A percentile compares a stretch with the other conserved stretches of the same genome.
Conservation (phyloP, 1,284 basidiomycete genomes). For the Cronartium quercuum region DNA sequence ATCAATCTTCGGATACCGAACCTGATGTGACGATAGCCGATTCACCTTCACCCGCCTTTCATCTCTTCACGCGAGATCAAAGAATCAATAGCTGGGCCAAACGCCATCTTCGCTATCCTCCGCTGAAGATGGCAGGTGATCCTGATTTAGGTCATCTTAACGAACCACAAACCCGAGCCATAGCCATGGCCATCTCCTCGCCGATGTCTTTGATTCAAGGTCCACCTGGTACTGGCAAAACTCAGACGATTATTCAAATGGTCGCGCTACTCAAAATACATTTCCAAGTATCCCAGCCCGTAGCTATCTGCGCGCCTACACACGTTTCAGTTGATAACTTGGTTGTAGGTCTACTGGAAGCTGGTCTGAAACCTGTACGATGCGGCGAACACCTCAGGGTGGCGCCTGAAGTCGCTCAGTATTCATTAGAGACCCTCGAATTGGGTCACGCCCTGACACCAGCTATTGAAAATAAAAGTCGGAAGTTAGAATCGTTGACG, state of each 20-base stretch:
- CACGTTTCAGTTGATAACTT: slow-evolving; percentile 93
- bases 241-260: slow-evolving; percentile 79
- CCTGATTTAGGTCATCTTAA: slow-evolving; percentile 65
- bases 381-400: slow-evolving; percentile 65
- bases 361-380: slow-evolving; percentile 67
- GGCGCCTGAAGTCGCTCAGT: slow-evolving; percentile 56
- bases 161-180: slow-evolving; percentile 68
- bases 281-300: slow-evolving; percentile 73
- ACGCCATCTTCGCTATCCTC: slow-evolving; percentile 52
- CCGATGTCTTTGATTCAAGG: slow-evolving; percentile 78
- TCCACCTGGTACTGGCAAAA: slow-evolving; percentile 94
- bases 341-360: slow-evolving; percentile 52
- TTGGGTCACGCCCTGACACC: slow-evolving; percentile 53
- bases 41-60: background rate
- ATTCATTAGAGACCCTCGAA: slow-evolving; percentile 65
- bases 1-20: background rate
- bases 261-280: slow-evolving; percentile 76
- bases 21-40: background rate
- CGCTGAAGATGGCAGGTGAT: slow-evolving; percentile 70
- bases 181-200: slow-evolving; percentile 78
- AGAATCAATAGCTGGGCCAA: slow-evolving; percentile 50
- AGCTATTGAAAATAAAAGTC: background rate
- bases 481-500: background rate
- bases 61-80: slow-evolving; percentile 9
- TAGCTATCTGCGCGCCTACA: slow-evolving; percentile 85